phyloP scores from a whole-genome alignment of 345 rosid genomes.

The Syzygium oleosum region DNA sequence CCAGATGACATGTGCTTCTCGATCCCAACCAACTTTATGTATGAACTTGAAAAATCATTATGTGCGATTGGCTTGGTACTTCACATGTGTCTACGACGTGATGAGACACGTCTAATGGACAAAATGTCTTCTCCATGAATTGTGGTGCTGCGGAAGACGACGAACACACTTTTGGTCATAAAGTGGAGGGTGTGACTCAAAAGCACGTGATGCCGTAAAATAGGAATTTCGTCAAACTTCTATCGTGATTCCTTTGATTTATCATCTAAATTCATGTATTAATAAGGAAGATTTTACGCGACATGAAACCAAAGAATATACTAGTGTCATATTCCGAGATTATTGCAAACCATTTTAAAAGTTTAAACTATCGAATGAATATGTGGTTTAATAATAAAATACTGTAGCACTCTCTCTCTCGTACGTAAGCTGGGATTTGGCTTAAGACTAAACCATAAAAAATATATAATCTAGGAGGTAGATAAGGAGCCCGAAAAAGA shows the following conservation, averaged over 20 bases:
- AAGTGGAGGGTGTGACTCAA: accelerated
- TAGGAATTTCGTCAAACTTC: accelerated
- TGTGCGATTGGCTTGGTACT: not conserved
- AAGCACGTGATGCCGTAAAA: accelerated
- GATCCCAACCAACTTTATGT: not conserved
- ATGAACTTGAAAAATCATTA: not conserved
- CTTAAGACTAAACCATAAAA: not conserved
- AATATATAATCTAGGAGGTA: not conserved
- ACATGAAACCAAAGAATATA: not conserved
- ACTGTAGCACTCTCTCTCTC: accelerated
- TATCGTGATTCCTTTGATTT: accelerated
- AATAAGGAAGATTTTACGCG: not conserved
- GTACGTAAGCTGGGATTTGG: accelerated
- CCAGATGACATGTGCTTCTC: not conserved
- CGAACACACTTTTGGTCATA: accelerated
- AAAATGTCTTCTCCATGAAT: not conserved
- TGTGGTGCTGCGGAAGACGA: not conserved
- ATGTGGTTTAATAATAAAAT: accelerated
- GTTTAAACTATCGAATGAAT: accelerated
- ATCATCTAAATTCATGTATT: not conserved
- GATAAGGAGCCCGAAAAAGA: not conserved
- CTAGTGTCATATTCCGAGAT: not conserved
- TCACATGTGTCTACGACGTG: not conserved
- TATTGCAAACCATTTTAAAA: accelerated
- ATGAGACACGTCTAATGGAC: not conserved